Evolutionary conservation across 768 basidiomycete genomes (phyloP), one percentile per base, ranked within the genome.

Genomic region (Phylloporus scabripes): DNA sequence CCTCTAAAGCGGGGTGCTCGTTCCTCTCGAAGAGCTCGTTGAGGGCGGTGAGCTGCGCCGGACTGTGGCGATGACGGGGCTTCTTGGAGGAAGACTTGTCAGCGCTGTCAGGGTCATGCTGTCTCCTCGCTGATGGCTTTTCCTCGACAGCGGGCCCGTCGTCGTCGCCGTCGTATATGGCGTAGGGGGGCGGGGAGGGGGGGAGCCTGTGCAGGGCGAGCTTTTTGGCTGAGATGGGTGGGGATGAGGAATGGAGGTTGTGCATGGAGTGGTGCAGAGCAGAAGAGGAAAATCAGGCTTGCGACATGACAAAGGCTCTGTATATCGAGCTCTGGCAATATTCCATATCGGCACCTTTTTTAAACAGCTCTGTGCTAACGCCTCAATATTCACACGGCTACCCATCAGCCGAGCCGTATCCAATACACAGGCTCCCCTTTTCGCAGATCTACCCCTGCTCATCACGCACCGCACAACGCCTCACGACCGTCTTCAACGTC

Each of bases 11-110:
- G 15, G 87, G 87, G 67, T 88, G 87, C 60, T 87, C 85, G 38
- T 80, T 79, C 65, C 77, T 76, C 56, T 87, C 86, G 57, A 82
- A 91, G 56, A 89, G 81, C 62, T 81, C 79, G 65, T 90, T 90
- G 62, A 91, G 74, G 24, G 84, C 85, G 18, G 79, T 78, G 26
- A 90, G 77, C 67, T 90, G 88, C 26, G 71, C 70, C 15, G 83
- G 80, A 32, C 79, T 79, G 60, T 89, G 87, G 42, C 87, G 80
- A 68, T 88, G 85, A 54, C 87, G 78, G 41, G 87, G 83, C 63
- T 89, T 88, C 78, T 88, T 88, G 46, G 56, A 46, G 7, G 54
- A 43, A 1, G 60, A 1, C 56, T 63, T 67, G 51, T 63, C 65
- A 10, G 39, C 4, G 40, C 33, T 40, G 45, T 63, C 63, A 11